These are phyloP conservation scores for Tremellales sp. DNA, from an alignment of 1,284 basidiomycete genomes.

Conservation along the genomic window DNA sequence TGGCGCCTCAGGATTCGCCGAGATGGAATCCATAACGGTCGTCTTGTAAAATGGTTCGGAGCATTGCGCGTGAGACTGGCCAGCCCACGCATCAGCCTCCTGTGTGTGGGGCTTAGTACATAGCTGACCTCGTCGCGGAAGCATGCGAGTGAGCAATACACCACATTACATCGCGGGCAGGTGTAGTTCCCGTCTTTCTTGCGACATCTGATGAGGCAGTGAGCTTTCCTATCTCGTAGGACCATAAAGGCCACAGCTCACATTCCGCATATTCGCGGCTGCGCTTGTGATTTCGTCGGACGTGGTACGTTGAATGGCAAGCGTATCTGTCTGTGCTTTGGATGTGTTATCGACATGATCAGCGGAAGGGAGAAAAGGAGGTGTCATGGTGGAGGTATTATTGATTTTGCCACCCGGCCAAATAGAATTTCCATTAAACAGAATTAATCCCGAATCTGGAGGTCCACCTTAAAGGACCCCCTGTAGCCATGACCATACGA, in stretches of 20 bases:
- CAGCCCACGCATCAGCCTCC: not conserved
- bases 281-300: conserved; percentile 24
- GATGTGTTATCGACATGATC: conserved; percentile 46
- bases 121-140: conserved; percentile 37
- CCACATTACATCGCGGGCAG: conserved; percentile 47
- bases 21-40: conserved; percentile 37
- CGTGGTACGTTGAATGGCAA: conserved; percentile 42
- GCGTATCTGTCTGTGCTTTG: conserved; percentile 40
- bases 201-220: conserved; percentile 32
- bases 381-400: too few species aligned
- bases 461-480: too few species aligned
- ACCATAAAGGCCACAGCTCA: conserved; percentile 3
- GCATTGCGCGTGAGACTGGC: conserved; percentile 44
- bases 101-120: not conserved
- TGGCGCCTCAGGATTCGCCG: conserved; percentile 30
- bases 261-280: conserved; percentile 37
- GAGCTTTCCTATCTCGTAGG: not conserved
- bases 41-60: conserved; percentile 47
- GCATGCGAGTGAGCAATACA: conserved; percentile 47
- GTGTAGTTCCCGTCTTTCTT: conserved; percentile 42
- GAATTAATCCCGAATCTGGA: too few species aligned
- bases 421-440: too few species aligned
- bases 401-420: too few species aligned
- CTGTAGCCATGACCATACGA: too few species aligned
- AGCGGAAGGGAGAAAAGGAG: too few species aligned